Conservation (phyloP, 75 land plant species). For the Picea sitchensis region DNA sequence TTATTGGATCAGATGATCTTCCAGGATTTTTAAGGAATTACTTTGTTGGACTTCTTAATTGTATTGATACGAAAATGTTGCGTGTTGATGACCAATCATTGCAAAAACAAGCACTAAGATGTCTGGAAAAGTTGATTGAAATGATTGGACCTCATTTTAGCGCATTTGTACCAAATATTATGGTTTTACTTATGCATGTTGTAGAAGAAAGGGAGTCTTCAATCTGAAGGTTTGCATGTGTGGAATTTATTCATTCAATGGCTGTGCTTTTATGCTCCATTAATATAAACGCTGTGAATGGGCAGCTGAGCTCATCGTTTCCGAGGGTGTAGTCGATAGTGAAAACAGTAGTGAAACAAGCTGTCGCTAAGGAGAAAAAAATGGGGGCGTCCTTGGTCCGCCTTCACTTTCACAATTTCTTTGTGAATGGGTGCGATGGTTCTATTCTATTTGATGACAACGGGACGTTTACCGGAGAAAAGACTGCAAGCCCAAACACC, state of each 20-base stretch:
- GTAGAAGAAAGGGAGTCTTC: slow-evolving; percentile 73
- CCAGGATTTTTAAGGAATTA: slow-evolving; percentile 76
- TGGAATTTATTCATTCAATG: slow-evolving; percentile 84
- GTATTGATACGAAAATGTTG: slow-evolving; percentile 91
- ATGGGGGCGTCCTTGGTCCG: no score
- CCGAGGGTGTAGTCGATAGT: no score
- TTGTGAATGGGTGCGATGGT: no score
- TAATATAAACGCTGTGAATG: no score
- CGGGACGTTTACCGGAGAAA: no score
- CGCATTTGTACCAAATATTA: slow-evolving; percentile 93
- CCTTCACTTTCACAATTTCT: no score
- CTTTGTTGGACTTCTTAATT: slow-evolving; percentile 92
- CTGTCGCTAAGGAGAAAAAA: no score
- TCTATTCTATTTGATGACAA: no score
- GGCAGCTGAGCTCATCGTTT: no score
- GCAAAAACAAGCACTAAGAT: slow-evolving; percentile 76
- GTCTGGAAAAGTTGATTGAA: slow-evolving; percentile 76
- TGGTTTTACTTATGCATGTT: slow-evolving; percentile 90
- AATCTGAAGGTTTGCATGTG: slow-evolving; percentile 63
- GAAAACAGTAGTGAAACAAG: no score
- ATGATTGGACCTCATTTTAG: slow-evolving; percentile 94
- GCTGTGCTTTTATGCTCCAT: slow-evolving; percentile 4
- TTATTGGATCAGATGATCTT: slow-evolving; percentile 87
- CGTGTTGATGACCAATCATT: slow-evolving; percentile 53
- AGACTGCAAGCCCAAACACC: no score